These are phyloP conservation scores for Fusarium ambrosium DNA, from an alignment of 2,329 filamentous ascomycete genomes.

Conservation along the genomic window DNA sequence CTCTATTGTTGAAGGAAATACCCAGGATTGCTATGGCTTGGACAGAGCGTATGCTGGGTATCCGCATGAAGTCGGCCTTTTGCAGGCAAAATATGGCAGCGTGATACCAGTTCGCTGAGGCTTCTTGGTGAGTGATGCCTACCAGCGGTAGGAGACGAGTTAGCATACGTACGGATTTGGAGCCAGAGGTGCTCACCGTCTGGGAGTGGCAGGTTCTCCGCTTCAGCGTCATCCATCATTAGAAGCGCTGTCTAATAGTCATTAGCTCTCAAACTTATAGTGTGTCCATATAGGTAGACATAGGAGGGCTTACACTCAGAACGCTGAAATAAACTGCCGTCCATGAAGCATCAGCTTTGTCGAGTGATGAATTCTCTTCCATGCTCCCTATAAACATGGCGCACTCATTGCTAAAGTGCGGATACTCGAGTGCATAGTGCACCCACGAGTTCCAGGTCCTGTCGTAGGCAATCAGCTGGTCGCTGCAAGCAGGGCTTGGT, in stretches of 20 bases:
- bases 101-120: slow-evolving; percentile 23
- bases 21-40: slow-evolving; percentile 23
- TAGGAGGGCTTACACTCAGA: slow-evolving; percentile 6
- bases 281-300: background rate
- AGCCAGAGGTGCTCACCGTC: background rate
- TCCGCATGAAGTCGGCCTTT: slow-evolving; percentile 12
- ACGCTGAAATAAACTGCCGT: slow-evolving; percentile 29
- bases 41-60: slow-evolving; percentile 9
- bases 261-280: background rate
- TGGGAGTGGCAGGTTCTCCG: slow-evolving; percentile 1
- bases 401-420: slow-evolving; percentile 20
- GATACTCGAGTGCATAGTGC: slow-evolving; percentile 30
- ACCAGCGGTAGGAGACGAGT: background rate
- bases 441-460: slow-evolving; percentile 28
- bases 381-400: slow-evolving; percentile 6
- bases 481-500: slow-evolving; percentile 15
- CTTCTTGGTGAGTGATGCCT: background rate
- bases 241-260: slow-evolving; percentile 14
- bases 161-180: background rate
- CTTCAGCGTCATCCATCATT: slow-evolving; percentile 22
- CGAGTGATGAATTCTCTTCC: background rate
- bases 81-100: slow-evolving; percentile 20
- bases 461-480: slow-evolving; percentile 20
- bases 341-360: slow-evolving; percentile 15
- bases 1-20: slow-evolving; percentile 21